Evolutionary conservation across 306 rosid genomes (phyloP).

Genomic region (Citrullus colocynthis): DNA sequence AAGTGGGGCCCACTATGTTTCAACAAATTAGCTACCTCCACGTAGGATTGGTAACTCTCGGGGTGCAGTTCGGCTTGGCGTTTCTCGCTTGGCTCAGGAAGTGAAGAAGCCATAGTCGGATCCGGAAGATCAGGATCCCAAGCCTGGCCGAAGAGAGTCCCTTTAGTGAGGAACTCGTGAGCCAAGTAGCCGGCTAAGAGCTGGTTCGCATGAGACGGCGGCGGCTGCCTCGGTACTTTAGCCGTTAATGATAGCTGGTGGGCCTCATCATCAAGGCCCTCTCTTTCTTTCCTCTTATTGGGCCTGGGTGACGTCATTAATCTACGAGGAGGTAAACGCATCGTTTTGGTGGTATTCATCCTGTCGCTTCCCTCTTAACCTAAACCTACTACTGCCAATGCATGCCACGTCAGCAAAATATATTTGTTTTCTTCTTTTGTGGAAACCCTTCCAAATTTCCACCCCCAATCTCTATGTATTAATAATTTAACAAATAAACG

Average conservation of each 20-base stretch:
- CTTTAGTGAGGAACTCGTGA: conserved; percentile 55
- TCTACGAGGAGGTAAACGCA: conserved; percentile 96
- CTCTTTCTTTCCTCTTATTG: conserved; percentile 62
- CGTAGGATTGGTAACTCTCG: conserved; percentile 38
- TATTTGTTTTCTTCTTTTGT: neutral
- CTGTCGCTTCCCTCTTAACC: neutral
- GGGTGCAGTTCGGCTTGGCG: conserved; percentile 14
- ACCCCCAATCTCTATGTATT: neutral
- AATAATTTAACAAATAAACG: neutral
- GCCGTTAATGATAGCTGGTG: conserved; percentile 26
- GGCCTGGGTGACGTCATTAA: conserved; percentile 27
- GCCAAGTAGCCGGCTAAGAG: conserved; percentile 76
- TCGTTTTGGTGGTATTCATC: conserved; percentile 84
- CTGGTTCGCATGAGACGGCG: conserved; percentile 26
- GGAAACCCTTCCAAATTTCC: neutral
- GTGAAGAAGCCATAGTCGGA: neutral
- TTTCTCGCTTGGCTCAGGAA: neutral
- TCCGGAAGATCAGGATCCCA: conserved; percentile 25
- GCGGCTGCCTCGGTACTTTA: conserved; percentile 10
- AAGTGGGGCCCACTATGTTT: conserved; percentile 49
- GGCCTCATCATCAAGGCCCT: conserved; percentile 22
- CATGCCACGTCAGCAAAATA: conserved; percentile 63
- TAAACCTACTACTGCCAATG: neutral
- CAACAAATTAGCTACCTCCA: conserved; percentile 48
- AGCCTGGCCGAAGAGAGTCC: conserved; percentile 57